These are phyloP conservation scores for Sugiyamaella qingdaonensis DNA, from an alignment of 805 yeast genomes.

Conservation along the genomic window DNA sequence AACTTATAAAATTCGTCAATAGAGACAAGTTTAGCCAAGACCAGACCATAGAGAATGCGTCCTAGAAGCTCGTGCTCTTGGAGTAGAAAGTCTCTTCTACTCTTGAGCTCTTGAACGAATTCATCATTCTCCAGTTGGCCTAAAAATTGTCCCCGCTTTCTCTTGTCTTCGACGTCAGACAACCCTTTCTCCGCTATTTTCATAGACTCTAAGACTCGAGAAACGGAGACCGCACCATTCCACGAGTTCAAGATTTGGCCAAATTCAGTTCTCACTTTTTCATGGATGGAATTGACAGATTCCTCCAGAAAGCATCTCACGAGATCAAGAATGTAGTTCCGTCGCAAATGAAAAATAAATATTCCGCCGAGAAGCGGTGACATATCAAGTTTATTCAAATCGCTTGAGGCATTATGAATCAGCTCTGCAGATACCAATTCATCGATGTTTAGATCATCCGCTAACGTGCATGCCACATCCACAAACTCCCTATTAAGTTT, in stretches of 20 bases:
- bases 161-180: conserved; percentile 46
- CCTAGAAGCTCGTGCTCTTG: conserved; percentile 69
- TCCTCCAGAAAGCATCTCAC: conserved; percentile 14
- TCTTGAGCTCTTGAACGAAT: conserved; percentile 47
- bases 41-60: conserved; percentile 54
- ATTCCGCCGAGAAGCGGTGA: conserved; percentile 45
- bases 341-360: conserved; percentile 62
- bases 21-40: conserved; percentile 36
- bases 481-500: conserved; percentile 64
- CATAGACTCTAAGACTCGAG: conserved; percentile 52
- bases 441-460: conserved; percentile 70
- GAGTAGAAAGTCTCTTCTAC: conserved; percentile 58
- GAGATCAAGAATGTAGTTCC: conserved; percentile 63
- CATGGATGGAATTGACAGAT: conserved; percentile 1
- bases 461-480: conserved; percentile 49
- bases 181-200: conserved; percentile 54
- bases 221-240: conserved; percentile 29
- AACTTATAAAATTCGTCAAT: conserved; percentile 39
- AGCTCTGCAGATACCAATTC: conserved; percentile 73
- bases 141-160: conserved; percentile 48
- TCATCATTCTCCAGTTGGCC: conserved; percentile 41
- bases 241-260: background rate
- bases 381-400: conserved; percentile 36
- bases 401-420: conserved; percentile 45
- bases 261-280: background rate